phyloP scores from a whole-genome alignment of 306 rosid genomes.

The Trifolium dubium region DNA sequence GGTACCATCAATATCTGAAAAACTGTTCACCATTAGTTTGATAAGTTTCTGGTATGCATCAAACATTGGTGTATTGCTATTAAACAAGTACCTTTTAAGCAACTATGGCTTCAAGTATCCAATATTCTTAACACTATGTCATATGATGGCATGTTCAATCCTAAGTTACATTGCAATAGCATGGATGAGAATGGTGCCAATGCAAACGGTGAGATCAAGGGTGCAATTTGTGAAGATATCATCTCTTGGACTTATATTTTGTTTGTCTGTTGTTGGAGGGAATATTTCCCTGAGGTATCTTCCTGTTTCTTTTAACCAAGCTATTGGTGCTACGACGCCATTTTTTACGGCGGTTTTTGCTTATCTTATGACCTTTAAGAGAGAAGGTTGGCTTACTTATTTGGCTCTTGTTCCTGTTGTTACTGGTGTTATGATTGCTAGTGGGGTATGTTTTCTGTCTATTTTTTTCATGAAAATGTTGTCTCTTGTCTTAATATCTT shows the following conservation, averaged over 20 bases:
- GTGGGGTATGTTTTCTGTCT: slow-evolving; percentile 45
- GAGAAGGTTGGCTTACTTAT: slow-evolving; percentile 51
- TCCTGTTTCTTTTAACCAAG: slow-evolving; percentile 57
- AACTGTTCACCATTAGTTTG: slow-evolving; percentile 43
- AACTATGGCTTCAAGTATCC: slow-evolving; percentile 56
- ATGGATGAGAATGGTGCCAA: slow-evolving; percentile 46
- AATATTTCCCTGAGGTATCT: slow-evolving; percentile 51
- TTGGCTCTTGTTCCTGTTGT: slow-evolving; percentile 52
- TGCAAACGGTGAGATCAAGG: slow-evolving; percentile 48
- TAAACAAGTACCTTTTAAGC: slow-evolving; percentile 56
- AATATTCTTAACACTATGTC: slow-evolving; percentile 51
- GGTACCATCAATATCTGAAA: slow-evolving; percentile 36
- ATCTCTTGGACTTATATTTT: slow-evolving; percentile 49
- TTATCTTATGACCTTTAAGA: slow-evolving; percentile 42
- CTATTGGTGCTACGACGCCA: slow-evolving; percentile 57
- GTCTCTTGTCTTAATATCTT: background rate
- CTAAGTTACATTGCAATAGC: slow-evolving; percentile 51
- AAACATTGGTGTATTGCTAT: slow-evolving; percentile 51
- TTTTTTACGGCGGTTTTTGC: slow-evolving; percentile 57
- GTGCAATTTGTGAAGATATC: slow-evolving; percentile 50
- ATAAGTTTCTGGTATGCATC: slow-evolving; percentile 50
- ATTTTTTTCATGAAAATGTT: no score
- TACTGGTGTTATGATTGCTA: slow-evolving; percentile 54
- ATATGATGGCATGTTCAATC: slow-evolving; percentile 57
- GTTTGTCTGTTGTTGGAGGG: slow-evolving; percentile 55